These are phyloP conservation scores for Choiromyces venosus DNA, from an alignment of 495 filamentous ascomycete species.

Conservation along the genomic window DNA sequence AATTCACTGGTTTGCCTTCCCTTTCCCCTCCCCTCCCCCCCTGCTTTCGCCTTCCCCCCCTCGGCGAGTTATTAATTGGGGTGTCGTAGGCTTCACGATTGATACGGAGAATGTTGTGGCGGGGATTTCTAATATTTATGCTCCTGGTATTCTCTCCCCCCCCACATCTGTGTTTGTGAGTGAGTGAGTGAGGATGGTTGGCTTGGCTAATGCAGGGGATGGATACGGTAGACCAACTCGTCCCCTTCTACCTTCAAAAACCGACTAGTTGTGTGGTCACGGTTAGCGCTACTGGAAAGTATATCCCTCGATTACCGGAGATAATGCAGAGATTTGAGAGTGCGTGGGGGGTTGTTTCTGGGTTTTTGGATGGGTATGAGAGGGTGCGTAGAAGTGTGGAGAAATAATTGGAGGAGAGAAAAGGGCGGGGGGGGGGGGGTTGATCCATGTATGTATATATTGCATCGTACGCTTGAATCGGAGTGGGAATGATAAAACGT, in stretches of 20 bases:
- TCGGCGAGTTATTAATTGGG: background rate
- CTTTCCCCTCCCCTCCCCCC: background rate
- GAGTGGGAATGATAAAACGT: no score
- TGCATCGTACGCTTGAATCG: no score
- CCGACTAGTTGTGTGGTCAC: background rate
- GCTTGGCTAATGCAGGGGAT: no score
- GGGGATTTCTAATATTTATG: slow-evolving; percentile 18
- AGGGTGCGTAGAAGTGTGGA: background rate
- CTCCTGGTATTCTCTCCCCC: slow-evolving; percentile 3
- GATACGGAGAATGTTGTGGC: slow-evolving; percentile 6
- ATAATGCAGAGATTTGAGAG: background rate
- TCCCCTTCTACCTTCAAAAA: slow-evolving; percentile 19
- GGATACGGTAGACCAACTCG: slow-evolving; percentile 14
- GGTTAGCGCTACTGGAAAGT: slow-evolving; percentile 19
- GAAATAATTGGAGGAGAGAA: background rate
- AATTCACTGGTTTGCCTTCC: slow-evolving; percentile 18
- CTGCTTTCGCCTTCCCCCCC: no score
- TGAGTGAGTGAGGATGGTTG: no score
- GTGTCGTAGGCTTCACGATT: slow-evolving; percentile 1
- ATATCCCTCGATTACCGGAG: background rate
- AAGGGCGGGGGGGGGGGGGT: background rate
- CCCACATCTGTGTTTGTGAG: no score
- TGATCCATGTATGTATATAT: slow-evolving; percentile 14
- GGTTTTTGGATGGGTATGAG: slow-evolving; percentile 11
- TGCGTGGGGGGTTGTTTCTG: slow-evolving; percentile 7